Evolutionary conservation across 495 filamentous ascomycete species (phyloP).

Genomic region (Neurospora sp.): DNA sequence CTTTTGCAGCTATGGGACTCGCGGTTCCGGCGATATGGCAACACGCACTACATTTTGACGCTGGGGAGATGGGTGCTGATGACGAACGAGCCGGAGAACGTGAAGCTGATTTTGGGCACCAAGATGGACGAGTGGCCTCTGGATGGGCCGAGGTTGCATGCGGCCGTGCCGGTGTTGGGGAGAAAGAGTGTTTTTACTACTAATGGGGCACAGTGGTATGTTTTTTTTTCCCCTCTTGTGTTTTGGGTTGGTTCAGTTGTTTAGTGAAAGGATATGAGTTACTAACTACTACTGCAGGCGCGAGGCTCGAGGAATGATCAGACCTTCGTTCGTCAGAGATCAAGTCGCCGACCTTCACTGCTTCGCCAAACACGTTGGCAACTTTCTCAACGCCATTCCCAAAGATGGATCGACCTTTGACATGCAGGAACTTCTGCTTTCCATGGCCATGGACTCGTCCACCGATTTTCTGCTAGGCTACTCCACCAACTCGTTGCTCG

Average conservation of each 20-base stretch:
- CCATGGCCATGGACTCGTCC: constrained; percentile 54
- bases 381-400: constrained; percentile 38
- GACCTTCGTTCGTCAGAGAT: constrained; percentile 38
- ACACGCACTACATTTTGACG: constrained; percentile 21
- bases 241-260: background rate
- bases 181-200: constrained; percentile 52
- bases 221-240: background rate
- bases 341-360: constrained; percentile 42
- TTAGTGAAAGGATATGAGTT: background rate
- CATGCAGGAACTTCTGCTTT: constrained; percentile 49
- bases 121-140: constrained; percentile 53
- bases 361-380: constrained; percentile 47
- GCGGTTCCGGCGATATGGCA: constrained; percentile 14
- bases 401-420: constrained; percentile 40
- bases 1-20: constrained; percentile 15
- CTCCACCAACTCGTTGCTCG: constrained; percentile 25
- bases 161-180: constrained; percentile 26
- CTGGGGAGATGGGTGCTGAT: constrained; percentile 26
- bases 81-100: constrained; percentile 64
- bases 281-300: constrained; percentile 18
- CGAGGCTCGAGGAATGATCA: constrained; percentile 34
- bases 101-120: constrained; percentile 58
- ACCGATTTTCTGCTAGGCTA: constrained; percentile 49
- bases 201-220: constrained; percentile 51
- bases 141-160: constrained; percentile 19